Percentiles rank a stretch among this genome's conserved stretches.
Evolutionary conservation across 2,329 filamentous ascomycete species (phyloP).

Genomic region (Harringtonia lauricola): DNA sequence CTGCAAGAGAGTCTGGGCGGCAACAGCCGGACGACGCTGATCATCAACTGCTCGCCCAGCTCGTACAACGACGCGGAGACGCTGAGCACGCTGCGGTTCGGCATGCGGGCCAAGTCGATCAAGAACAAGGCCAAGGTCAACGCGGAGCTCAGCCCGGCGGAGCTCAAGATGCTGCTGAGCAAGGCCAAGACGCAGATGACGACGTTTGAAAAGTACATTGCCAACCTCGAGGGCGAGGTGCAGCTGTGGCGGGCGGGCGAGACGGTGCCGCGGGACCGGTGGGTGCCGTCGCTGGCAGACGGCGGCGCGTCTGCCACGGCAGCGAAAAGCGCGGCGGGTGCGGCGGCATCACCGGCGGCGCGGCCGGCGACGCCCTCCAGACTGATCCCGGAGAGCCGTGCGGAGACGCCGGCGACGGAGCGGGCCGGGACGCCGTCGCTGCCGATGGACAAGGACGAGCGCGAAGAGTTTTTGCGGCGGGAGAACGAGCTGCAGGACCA

Average conservation of each 20-base stretch:
- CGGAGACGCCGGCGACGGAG: conserved; percentile 58
- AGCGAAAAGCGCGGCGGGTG: conserved; percentile 40
- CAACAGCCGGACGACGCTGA: conserved; percentile 95
- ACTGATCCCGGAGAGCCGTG: conserved; percentile 43
- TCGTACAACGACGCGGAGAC: conserved; percentile 98
- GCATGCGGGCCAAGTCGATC: conserved; percentile 93
- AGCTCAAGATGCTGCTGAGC: conserved; percentile 86
- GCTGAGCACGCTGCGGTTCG: conserved; percentile 81
- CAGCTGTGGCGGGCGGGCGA: conserved; percentile 82
- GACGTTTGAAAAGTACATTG: conserved; percentile 79
- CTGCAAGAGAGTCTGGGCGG: conserved; percentile 94
- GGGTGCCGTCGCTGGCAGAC: conserved; percentile 55
- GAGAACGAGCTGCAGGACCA: conserved; percentile 98
- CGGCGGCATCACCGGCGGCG: conserved; percentile 29
- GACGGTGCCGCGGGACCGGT: conserved; percentile 75
- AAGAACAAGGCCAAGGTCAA: conserved; percentile 99
- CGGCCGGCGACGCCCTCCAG: conserved; percentile 43
- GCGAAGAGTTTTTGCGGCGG: conserved; percentile 85
- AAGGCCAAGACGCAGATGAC: conserved; percentile 86
- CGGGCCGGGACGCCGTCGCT: conserved; percentile 79
- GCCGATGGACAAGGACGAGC: conserved; percentile 87
- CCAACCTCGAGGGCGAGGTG: conserved; percentile 73
- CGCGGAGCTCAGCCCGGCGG: conserved; percentile 87
- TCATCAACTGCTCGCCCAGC: conserved; percentile 98
- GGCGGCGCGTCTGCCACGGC: conserved; percentile 30